Evolutionary conservation across 2,329 filamentous ascomycete genomes (phyloP), one percentile per base, ranked within the genome.

Genomic region (Pseudocercospora cruenta): DNA sequence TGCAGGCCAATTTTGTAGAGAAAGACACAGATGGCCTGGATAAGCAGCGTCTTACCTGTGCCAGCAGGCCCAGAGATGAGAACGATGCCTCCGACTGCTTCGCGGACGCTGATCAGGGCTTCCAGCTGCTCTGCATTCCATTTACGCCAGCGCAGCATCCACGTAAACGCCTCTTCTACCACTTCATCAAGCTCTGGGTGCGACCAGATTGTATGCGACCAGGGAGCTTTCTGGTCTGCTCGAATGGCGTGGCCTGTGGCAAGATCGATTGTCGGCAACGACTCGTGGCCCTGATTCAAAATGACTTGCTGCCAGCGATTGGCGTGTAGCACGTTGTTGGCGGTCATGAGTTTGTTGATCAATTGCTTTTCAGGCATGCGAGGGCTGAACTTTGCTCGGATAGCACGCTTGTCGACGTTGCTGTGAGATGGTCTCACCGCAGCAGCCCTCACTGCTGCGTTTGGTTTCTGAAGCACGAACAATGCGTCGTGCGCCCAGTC

Each of bases 111-210:
- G 9, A 60, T 36, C n/a, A 71, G 58, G 7, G 67, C 68, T 10
- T 61, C 28, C 12, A 69, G 51, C 26, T 70, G 67, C 67, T 69
- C 68, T n/a, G 39, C 24, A 26, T 70, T 71, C 70, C 66, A 70
- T 3, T 63, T 54, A 22, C 60, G 60, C 59, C 62, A 70, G 14
- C 49, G 43, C 0, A 68, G 55, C 58, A 70, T 59, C 63, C 58
- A 62, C 16, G 62, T 28, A 22, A 63, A 67, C 7, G 65, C 65
- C 33, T 66, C 33, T 9, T 69, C 64, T 14, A 69, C 57, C 3
- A 26, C 31, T 12, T 28, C 7, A 9, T 36, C 55, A 8, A 58
- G 2, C 10, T 58, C 28, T 53, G 16, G 21, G 16, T 12, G 55
- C 19, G 10, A 16, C 55, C 33, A 14, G 16, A n/a, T 10, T 14